phyloP scores from a whole-genome alignment of 2,329 filamentous ascomycete species.

The Lasiodiplodia citricola region DNA sequence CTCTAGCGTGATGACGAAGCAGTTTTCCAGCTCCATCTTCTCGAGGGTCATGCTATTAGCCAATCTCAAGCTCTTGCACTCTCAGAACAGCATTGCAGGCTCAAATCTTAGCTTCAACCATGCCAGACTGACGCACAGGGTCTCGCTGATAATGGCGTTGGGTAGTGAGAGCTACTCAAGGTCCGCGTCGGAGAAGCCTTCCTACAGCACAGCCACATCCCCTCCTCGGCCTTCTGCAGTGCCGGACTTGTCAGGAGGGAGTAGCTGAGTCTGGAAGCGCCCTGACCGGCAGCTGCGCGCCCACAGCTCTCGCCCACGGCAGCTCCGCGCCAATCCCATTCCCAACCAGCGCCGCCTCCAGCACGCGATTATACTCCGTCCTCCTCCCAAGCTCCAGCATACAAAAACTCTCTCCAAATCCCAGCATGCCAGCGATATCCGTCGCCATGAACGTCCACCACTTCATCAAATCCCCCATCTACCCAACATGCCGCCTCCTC shows the following conservation, averaged over 20 bases:
- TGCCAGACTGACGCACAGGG: conserved; percentile 66
- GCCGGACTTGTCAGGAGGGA: conserved; percentile 27
- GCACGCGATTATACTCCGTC: conserved; percentile 37
- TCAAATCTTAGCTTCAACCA: conserved; percentile 61
- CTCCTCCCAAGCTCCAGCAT: conserved; percentile 44
- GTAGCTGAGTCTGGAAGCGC: conserved; percentile 24
- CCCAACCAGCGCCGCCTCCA: conserved; percentile 37
- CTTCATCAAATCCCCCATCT: conserved; percentile 39
- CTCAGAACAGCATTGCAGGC: conserved; percentile 58
- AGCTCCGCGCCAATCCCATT: conserved; percentile 41
- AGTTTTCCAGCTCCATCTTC: conserved; percentile 52
- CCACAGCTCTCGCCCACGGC: conserved; percentile 35
- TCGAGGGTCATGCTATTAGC: conserved; percentile 39
- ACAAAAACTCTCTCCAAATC: conserved; percentile 47
- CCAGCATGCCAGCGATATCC: conserved; percentile 45
- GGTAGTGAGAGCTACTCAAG: conserved; percentile 39
- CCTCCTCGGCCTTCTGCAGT: conserved; percentile 34
- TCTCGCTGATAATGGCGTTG: conserved; percentile 47
- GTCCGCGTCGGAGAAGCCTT: conserved; percentile 34
- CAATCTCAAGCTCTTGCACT: conserved; percentile 45
- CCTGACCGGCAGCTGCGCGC: conserved; percentile 32
- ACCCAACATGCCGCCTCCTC: conserved; percentile 31
- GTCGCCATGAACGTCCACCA: conserved; percentile 48
- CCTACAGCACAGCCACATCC: conserved; percentile 33
- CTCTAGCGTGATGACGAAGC: conserved; percentile 52